Evolutionary conservation across 345 rosid genomes (phyloP).

Genomic region (Noccaea caerulescens): DNA sequence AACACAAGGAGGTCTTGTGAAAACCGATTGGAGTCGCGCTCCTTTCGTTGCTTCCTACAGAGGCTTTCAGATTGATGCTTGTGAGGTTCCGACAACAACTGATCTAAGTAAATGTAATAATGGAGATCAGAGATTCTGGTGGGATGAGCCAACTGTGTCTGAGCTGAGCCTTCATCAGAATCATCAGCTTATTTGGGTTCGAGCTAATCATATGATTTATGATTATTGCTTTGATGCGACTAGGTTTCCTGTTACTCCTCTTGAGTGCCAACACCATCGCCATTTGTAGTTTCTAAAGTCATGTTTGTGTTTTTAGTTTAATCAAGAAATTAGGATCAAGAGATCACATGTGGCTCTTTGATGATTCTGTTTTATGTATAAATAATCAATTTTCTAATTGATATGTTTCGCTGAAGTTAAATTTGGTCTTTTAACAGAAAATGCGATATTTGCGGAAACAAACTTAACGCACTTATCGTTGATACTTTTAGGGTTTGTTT

Average conservation of each 20-base stretch:
- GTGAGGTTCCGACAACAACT: constrained; percentile 62
- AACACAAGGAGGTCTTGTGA: constrained; percentile 91
- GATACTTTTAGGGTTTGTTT: constrained; percentile 44
- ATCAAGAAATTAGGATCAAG: constrained; percentile 1
- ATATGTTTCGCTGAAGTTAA: background rate
- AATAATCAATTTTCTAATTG: constrained; percentile 35
- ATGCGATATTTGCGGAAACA: constrained; percentile 35
- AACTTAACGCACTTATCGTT: constrained; percentile 49
- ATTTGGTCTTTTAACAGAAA: background rate
- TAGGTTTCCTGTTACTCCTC: constrained; percentile 78
- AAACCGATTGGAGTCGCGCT: constrained; percentile 96
- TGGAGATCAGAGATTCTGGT: constrained; percentile 72
- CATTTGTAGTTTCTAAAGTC: constrained; percentile 49
- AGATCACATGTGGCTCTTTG: constrained; percentile 46
- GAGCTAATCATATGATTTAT: constrained; percentile 86
- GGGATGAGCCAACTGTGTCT: constrained; percentile 84
- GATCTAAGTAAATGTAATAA: constrained; percentile 59
- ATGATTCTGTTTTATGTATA: constrained; percentile 40
- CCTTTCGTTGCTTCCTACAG: constrained; percentile 89
- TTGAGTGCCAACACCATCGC: constrained; percentile 90
- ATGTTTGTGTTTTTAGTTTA: background rate
- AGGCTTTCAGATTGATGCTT: constrained; percentile 76
- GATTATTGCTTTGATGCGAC: constrained; percentile 79
- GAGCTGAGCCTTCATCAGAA: constrained; percentile 82
- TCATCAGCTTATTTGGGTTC: constrained; percentile 96